phyloP scores from a whole-genome alignment of 2,329 filamentous ascomycete species.

The Aspergillus ochraceus region DNA sequence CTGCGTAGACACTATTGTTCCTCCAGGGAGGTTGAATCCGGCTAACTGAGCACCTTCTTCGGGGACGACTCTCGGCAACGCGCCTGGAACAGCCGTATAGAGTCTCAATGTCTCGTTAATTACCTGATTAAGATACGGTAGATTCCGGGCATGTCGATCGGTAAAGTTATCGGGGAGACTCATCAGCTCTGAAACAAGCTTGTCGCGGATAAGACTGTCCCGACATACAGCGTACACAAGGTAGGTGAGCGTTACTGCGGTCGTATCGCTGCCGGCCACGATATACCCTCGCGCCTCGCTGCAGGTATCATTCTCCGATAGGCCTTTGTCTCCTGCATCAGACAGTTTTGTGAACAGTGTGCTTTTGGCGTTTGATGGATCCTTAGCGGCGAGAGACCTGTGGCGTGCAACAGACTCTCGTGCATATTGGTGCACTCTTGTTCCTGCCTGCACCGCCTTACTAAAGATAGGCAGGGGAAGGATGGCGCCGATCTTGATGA shows the following conservation, averaged over 20 bases:
- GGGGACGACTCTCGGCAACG: slow-evolving; percentile 55
- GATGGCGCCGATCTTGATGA: slow-evolving; percentile 19
- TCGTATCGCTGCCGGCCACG: slow-evolving; percentile 55
- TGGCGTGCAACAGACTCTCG: slow-evolving; percentile 26
- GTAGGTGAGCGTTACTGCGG: slow-evolving; percentile 52
- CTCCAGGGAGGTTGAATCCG: slow-evolving; percentile 50
- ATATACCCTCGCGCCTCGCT: slow-evolving; percentile 48
- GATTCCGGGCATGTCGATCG: slow-evolving; percentile 47
- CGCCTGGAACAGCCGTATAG: slow-evolving; percentile 57
- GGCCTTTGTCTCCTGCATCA: slow-evolving; percentile 22
- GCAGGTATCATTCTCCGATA: slow-evolving; percentile 37
- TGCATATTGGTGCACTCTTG: slow-evolving; percentile 25
- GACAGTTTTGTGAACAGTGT: slow-evolving; percentile 31
- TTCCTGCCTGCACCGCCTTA: slow-evolving; percentile 14
- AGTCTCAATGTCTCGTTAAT: slow-evolving; percentile 60
- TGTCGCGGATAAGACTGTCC: slow-evolving; percentile 14
- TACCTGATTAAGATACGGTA: slow-evolving; percentile 58
- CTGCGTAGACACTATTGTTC: slow-evolving; percentile 53
- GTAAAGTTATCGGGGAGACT: slow-evolving; percentile 16
- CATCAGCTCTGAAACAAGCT: slow-evolving; percentile 21
- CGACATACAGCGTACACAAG: slow-evolving; percentile 26
- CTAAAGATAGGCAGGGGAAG: slow-evolving; percentile 27
- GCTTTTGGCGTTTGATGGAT: slow-evolving; percentile 17
- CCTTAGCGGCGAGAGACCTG: slow-evolving; percentile 15
- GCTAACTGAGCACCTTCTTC: slow-evolving; percentile 41